Base-by-base conservation (phyloP, 2,329 filamentous ascomycete species). In the Botrytis fabae region DNA sequence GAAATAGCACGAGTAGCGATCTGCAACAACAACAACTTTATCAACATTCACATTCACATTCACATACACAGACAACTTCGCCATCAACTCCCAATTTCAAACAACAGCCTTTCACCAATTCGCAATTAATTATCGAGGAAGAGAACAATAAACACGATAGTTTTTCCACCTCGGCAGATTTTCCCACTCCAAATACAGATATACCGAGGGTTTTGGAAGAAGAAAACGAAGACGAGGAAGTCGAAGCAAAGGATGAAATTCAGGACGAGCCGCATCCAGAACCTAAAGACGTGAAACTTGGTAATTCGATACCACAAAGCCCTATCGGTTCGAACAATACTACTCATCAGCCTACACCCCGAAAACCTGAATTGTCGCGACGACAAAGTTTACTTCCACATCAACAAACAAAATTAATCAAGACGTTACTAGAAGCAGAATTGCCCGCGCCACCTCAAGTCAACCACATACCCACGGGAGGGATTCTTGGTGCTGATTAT, bases 351-450 rank as follows among this genome's bases (percentile, higher is more conserved):
- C 59, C 59, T 38, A 63, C 57, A 28, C 44, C 54, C 28, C 71
- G 75, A 68, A 76, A 76, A 70, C 79, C 79, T 20, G 79, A 78
- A 46, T 73, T 78, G 20, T 65, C 75, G 9, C 76, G 80, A 74
- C 75, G 77, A 73, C 85, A 86, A 78, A 86, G 84, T 75, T 80
- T 86, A 64, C 78, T 86, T 28, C 83, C 83, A 44, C 82, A 79
- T 77, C 83, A 81, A 75, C 86, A 85, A 77, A 83, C 82, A 57
- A 83, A 80, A 68, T 79, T 85, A 75, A 88, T 88, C 78, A 86
- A 83, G 75, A 86, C 86, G 18, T 83, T 90, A 65, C 84, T 90
- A 75, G 83, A 86, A 76, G 78, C 79, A 18, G 78, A 80, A 32
- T 76, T 79, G n/a, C 79, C 77, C 75, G 80, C 79, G 77, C 76